Conservation (phyloP, 805 yeast species). For the Nakazawaea molendinolei region DNA sequence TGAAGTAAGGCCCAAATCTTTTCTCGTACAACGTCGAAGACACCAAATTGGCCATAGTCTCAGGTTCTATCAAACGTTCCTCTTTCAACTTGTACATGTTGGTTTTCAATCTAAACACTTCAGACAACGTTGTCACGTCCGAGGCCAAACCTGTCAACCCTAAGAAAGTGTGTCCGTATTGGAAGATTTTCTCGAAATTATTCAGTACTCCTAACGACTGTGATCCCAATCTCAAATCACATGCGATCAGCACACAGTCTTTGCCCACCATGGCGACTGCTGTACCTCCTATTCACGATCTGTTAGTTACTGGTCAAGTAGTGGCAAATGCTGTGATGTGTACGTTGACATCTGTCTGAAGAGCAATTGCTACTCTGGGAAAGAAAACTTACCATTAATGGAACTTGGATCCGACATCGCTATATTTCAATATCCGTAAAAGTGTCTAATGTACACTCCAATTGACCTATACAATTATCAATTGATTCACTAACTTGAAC, state of each 20-base stretch:
- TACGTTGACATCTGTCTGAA: background rate
- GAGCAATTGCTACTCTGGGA: background rate
- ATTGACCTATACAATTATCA: background rate
- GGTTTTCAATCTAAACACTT: constrained; percentile 75
- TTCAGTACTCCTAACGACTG: constrained; percentile 91
- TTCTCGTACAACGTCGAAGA: constrained; percentile 84
- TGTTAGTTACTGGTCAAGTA: constrained; percentile 1
- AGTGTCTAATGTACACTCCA: constrained; percentile 1
- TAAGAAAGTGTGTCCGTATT: constrained; percentile 76
- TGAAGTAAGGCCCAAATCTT: constrained; percentile 94
- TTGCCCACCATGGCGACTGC: constrained; percentile 99
- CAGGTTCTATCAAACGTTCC: constrained; percentile 89
- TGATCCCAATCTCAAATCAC: constrained; percentile 88
- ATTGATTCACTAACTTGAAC: background rate
- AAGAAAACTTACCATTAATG: constrained; percentile 48
- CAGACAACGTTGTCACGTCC: constrained; percentile 83
- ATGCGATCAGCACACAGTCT: constrained; percentile 96
- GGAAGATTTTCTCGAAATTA: constrained; percentile 88
- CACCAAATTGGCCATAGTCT: constrained; percentile 86
- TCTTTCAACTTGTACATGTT: constrained; percentile 87
- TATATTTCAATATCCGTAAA: too few relatives aligned
- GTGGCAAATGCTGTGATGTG: too few relatives aligned
- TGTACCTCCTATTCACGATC: constrained; percentile 60
- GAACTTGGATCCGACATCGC: constrained; percentile 80
- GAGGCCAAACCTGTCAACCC: constrained; percentile 95